Evolutionary conservation across 495 filamentous ascomycete genomes (phyloP), one percentile per base, ranked within the genome.

Genomic region (Hypoxylon crocopeplum): DNA sequence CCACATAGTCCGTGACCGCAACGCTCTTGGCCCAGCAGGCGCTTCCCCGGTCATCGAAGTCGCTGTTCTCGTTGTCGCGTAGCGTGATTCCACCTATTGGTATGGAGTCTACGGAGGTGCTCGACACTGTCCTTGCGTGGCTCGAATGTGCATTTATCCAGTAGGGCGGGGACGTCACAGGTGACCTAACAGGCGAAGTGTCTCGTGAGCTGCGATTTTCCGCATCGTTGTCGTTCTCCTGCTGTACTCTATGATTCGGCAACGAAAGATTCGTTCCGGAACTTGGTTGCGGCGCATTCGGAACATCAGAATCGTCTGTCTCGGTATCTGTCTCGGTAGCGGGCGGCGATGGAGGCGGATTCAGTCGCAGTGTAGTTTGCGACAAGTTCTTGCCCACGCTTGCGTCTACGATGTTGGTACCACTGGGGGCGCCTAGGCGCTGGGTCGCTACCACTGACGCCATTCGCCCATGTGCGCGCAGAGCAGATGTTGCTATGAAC

Each of bases 1-100:
- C 59, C 4, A 82, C 73, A 61, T 77, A 72, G 42, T 83, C 78
- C 4, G 75, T 73, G 41, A 84, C 75, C 63, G 77, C 67, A 19
- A 83, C 82, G 57, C 79, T 80, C 66, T 72, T 77, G 22, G 82
- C 82, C 82, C 82, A 84, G 65, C 82, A 83, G 8, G 80, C 79
- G 21, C 75, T 72, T 48, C 81, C 82, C 40, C 78, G 74, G 33
- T 78, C 73, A 24, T 73, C 71, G 12, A 62, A 66, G 11, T 72
- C 73, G 49, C 72, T 72, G 17, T 62, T 74, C 53, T 81, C 78
- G 67, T 83, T 83, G 56, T 84, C 82, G 33, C 74, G 76, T 39
- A 84, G 64, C 12, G 72, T 79, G 45, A 84, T 84, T 21, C 74
- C 79, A 19, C 79, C 78, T 2, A 63, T 56, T 0, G 71, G 67